Base-by-base conservation (phyloP, 768 basidiomycete species). In the Podaxis sp. region DNA sequence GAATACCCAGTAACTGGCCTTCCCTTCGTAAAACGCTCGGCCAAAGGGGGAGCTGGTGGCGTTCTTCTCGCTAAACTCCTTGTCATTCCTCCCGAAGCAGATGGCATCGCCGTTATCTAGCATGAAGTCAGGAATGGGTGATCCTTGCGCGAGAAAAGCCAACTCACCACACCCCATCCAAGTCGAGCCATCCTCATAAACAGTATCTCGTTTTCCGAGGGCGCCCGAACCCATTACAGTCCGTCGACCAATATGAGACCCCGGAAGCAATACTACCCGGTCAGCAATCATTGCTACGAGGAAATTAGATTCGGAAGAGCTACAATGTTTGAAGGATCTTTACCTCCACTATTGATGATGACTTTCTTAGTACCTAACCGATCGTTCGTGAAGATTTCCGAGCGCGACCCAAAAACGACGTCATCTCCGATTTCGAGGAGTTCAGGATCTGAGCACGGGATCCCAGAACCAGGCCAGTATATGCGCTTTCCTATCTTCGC, bases 221-320 rank as follows among this genome's bases (percentile, higher is more conserved):
- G 81, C 73, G n/a, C 81, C 81, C 3, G 81, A 78, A 15, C 80
- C 81, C 78, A 81, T 81, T 15, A 81, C 77, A 15, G 80, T 75
- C 30, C 74, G 69, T 30, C 68, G 60, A 11, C 81, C 79, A 28
- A 82, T 71, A 12, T 67, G 70, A 20, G 76, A 74, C 44, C 77
- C 76, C 10, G 81, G 81, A 22, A 80, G 72, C n/a, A 82, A 71
- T 2, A 82, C 75, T 6, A 78, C 77, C 5, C 80, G 77, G 66
- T 82, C 81, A n/a, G 80, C 80, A 36, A 82, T 77, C 81, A 82
- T 82, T 28, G 80, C 80, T 74, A 56, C 13, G 65, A 17, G 10
- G 50, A 48, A 20, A n/a, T 58, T n/a, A 50, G 22, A 44, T 55
- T 13, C 61, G 53, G 36, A 51, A 30, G 28, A 3, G 8, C 6